Percentiles rank a stretch among this genome's conserved stretches.
Evolutionary conservation across 192 early-diverging fungal species (phyloP).

Genomic region (Spizellomyces punctatus): DNA sequence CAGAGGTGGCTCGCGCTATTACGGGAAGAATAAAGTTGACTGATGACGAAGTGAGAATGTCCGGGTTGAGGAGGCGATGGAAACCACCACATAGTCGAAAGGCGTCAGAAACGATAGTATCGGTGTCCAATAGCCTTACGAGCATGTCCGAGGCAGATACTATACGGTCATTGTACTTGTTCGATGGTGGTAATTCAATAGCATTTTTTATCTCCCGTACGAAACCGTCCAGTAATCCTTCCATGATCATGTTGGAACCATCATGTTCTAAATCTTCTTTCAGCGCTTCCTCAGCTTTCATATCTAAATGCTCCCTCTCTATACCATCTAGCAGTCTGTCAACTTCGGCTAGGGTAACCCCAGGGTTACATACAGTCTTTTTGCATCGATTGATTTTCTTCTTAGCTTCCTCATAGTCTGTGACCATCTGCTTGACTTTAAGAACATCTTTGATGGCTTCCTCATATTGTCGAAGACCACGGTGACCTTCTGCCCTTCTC

Average conservation of each 20-base stretch:
- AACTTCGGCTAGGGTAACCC: constrained; percentile 17
- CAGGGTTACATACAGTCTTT: neutral
- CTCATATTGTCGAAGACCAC: constrained; percentile 10
- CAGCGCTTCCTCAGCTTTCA: neutral
- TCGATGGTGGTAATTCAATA: neutral
- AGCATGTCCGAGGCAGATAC: constrained; percentile 1
- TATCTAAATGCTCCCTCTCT: constrained; percentile 3
- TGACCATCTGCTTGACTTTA: constrained; percentile 1
- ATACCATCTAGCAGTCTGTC: neutral
- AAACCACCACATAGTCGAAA: constrained; percentile 27
- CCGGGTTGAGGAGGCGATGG: constrained; percentile 3
- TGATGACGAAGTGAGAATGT: constrained; percentile 5
- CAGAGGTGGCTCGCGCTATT: neutral
- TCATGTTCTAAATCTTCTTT: constrained; percentile 8
- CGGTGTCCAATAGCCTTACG: neutral
- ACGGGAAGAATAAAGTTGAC: constrained; percentile 19
- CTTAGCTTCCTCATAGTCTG: neutral
- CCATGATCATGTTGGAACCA: neutral
- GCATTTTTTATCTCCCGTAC: neutral
- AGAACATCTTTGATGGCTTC: constrained; percentile 19
- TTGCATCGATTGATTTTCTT: neutral
- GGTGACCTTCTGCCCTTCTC: constrained; percentile 27
- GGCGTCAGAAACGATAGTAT: constrained; percentile 10
- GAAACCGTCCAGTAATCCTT: constrained; percentile 10
- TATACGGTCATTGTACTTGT: too few relatives aligned